Conservation (phyloP, 768 basidiomycete species). For the Suillus luteus region DNA sequence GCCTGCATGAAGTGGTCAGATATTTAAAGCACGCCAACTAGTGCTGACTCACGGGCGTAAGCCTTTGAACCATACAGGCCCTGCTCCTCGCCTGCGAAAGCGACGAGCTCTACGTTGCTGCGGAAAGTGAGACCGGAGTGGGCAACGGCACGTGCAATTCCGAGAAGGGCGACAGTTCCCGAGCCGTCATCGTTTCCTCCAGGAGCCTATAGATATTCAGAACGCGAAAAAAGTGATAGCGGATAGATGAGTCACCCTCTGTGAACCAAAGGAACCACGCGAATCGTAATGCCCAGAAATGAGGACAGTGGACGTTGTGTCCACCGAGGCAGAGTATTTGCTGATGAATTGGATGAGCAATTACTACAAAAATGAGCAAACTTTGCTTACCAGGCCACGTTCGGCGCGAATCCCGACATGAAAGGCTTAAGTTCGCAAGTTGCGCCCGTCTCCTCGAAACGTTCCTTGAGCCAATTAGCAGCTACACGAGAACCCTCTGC, state of each 20-base stretch:
- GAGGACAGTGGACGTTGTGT: slow-evolving; percentile 66
- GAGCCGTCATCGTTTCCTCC: slow-evolving; percentile 68
- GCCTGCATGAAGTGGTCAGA: slow-evolving; percentile 38
- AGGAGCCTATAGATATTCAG: slow-evolving; percentile 28
- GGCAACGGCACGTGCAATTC: slow-evolving; percentile 75
- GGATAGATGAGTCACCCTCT: slow-evolving; percentile 36
- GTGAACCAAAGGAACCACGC: slow-evolving; percentile 84
- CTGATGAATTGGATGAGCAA: slow-evolving; percentile 36
- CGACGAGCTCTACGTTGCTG: slow-evolving; percentile 75
- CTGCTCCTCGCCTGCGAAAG: slow-evolving; percentile 93
- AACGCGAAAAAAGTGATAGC: slow-evolving; percentile 1
- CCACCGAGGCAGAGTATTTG: slow-evolving; percentile 54
- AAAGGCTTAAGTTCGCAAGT: slow-evolving; percentile 68
- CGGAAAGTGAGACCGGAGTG: slow-evolving; percentile 68
- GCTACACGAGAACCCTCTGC: slow-evolving; percentile 63
- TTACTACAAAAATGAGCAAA: neutral
- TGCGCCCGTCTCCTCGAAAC: slow-evolving; percentile 76
- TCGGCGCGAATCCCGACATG: slow-evolving; percentile 75
- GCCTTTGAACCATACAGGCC: slow-evolving; percentile 77
- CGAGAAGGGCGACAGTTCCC: slow-evolving; percentile 71
- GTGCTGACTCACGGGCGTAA: slow-evolving; percentile 68
- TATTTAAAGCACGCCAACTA: neutral
- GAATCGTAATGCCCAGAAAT: slow-evolving; percentile 91
- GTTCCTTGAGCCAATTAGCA: slow-evolving; percentile 71
- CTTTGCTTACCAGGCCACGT: slow-evolving; percentile 74